Conservation (phyloP, 179 eudicot genomes). For the Carnegiea gigantea region DNA sequence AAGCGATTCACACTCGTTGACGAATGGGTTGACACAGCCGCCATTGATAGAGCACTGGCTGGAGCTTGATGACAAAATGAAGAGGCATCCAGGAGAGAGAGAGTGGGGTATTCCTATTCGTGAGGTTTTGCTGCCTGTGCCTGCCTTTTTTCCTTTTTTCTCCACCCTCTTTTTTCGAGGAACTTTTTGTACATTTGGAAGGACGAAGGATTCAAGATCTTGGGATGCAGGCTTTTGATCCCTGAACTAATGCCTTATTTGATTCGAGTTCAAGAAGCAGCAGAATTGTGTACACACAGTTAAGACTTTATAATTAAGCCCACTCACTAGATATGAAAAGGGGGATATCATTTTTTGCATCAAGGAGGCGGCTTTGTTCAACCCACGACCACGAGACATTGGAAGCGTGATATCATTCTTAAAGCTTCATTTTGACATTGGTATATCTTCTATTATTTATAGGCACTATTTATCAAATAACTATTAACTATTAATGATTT, state of each 20-base stretch:
- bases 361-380: too few relatives aligned
- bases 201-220: not conserved
- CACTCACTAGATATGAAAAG: not conserved
- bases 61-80: not conserved
- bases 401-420: too few relatives aligned
- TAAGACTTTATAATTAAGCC: not conserved
- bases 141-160: not conserved
- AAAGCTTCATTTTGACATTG: too few relatives aligned
- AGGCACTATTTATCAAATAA: too few relatives aligned
- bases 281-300: too few relatives aligned
- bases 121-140: not conserved
- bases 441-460: too few relatives aligned
- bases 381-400: too few relatives aligned
- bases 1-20: constrained; percentile 6
- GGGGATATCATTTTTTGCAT: too few relatives aligned
- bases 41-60: constrained; percentile 25
- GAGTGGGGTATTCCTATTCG: not conserved
- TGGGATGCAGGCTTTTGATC: not conserved
- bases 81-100: not conserved
- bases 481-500: too few relatives aligned
- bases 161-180: not conserved
- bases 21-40: constrained; percentile 26
- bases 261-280: not conserved
- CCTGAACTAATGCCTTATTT: not conserved
- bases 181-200: too few relatives aligned